These are phyloP conservation scores for Penicillium argentinense DNA, from an alignment of 495 filamentous ascomycete genomes.

Conservation along the genomic window DNA sequence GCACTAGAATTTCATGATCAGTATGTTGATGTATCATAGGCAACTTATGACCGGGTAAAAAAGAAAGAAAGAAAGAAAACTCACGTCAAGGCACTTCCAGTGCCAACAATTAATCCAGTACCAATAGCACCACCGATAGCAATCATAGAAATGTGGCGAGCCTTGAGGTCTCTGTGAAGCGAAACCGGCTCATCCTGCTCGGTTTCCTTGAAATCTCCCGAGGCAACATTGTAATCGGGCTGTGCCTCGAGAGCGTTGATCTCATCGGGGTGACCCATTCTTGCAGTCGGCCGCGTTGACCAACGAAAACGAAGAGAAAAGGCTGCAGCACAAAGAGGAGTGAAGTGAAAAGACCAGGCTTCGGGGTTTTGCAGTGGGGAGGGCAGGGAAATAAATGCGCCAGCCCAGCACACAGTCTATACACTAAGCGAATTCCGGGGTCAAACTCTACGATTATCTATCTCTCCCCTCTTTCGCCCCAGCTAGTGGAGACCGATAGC, in stretches of 20 bases:
- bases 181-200: slow-evolving; percentile 18
- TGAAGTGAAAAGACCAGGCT: not conserved
- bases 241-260: slow-evolving; percentile 10
- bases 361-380: not conserved
- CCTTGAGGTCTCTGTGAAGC: slow-evolving; percentile 69
- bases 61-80: slow-evolving; percentile 14
- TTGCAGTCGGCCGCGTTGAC: not conserved
- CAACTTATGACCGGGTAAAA: too few relatives aligned
- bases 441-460: not conserved
- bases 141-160: slow-evolving; percentile 85
- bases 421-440: slow-evolving; percentile 10
- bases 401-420: slow-evolving; percentile 1
- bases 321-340: not conserved
- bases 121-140: slow-evolving; percentile 86
- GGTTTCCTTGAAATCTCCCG: slow-evolving; percentile 1
- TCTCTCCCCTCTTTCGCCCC: slow-evolving; percentile 5
- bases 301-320: not conserved
- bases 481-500: slow-evolving; percentile 3
- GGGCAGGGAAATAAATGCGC: not conserved
- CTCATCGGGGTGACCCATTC: slow-evolving; percentile 13
- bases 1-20: slow-evolving; percentile 23
- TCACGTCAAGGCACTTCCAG: slow-evolving; percentile 63
- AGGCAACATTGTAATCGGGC: slow-evolving; percentile 1
- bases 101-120: slow-evolving; percentile 68
- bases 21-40: too few relatives aligned